Conservation (phyloP, 257 asterid genomes). For the Striga asiatica region DNA sequence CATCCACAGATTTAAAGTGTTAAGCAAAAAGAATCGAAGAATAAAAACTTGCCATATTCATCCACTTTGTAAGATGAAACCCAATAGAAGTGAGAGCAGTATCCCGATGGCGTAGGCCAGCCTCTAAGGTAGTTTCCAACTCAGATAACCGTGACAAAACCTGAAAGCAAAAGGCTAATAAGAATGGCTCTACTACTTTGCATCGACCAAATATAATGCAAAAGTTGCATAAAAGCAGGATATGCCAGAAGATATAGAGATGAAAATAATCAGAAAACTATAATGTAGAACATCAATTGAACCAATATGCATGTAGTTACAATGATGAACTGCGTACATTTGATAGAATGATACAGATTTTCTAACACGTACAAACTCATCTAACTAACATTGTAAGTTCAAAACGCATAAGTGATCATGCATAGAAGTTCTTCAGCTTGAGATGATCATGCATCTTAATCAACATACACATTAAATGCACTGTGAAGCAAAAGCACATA, state of each 20-base stretch:
- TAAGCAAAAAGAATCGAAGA: constrained; percentile 6
- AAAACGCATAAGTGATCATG: neutral
- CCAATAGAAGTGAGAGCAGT: constrained; percentile 71
- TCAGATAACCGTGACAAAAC: constrained; percentile 82
- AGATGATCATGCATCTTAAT: neutral
- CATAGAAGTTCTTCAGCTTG: neutral
- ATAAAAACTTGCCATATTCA: constrained; percentile 41
- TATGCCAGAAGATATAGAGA: constrained; percentile 7
- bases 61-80: constrained; percentile 75
- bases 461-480: neutral
- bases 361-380: neutral
- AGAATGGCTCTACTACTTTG: constrained; percentile 2
- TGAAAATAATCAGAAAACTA: neutral
- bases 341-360: neutral
- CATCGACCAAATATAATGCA: neutral
- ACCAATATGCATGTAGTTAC: neutral
- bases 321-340: neutral
- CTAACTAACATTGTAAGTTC: constrained; percentile 5
- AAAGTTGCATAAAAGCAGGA: constrained; percentile 7
- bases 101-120: constrained; percentile 79
- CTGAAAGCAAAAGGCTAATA: constrained; percentile 31
- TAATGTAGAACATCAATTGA: neutral
- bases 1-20: neutral
- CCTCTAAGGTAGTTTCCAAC: constrained; percentile 83
- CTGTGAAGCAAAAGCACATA: neutral